A percentile compares a stretch with the other conserved stretches of the same genome.
phyloP scores from a whole-genome alignment of 2,329 filamentous ascomycete genomes.

The Hypoxylon sp. region DNA sequence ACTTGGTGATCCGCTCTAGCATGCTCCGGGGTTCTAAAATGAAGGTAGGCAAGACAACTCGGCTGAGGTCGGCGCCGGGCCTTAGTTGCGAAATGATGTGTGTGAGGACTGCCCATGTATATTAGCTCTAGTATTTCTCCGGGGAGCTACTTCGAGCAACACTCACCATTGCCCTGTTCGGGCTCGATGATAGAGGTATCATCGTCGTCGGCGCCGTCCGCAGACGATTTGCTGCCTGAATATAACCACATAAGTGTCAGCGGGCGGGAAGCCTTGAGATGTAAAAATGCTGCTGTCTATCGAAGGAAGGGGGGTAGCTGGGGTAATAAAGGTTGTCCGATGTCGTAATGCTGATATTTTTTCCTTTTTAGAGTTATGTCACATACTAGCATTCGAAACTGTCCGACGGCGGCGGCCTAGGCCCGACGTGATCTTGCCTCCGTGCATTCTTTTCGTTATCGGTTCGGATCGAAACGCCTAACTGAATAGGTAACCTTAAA shows the following conservation, averaged over 20 bases:
- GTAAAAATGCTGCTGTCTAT: conserved; percentile 6
- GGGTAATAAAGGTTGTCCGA: not conserved
- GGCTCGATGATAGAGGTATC: conserved; percentile 88
- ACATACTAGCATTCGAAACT: conserved; percentile 51
- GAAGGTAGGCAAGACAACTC: conserved; percentile 95
- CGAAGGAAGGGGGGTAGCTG: not conserved
- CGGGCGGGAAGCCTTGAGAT: conserved; percentile 8
- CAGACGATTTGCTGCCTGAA: conserved; percentile 58
- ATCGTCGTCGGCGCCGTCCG: conserved; percentile 72
- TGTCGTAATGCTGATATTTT: not conserved
- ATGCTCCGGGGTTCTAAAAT: conserved; percentile 98
- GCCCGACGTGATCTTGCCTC: conserved; percentile 47
- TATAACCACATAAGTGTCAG: conserved; percentile 31
- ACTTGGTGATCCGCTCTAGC: conserved; percentile 99
- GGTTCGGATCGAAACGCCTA: conserved; percentile 3
- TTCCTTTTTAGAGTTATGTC: conserved; percentile 10
- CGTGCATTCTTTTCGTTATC: conserved; percentile 46
- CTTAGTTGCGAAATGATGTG: conserved; percentile 98
- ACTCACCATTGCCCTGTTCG: conserved; percentile 92
- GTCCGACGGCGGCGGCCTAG: conserved; percentile 49
- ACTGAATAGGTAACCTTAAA: conserved; percentile 20
- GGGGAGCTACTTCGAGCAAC: conserved; percentile 1
- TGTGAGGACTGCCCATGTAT: conserved; percentile 76
- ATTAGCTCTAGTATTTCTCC: conserved; percentile 31
- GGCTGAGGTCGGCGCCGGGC: conserved; percentile 93